Evolutionary conservation across 2,329 filamentous ascomycete genomes (phyloP).

Genomic region (Rhinocladiella similis): DNA sequence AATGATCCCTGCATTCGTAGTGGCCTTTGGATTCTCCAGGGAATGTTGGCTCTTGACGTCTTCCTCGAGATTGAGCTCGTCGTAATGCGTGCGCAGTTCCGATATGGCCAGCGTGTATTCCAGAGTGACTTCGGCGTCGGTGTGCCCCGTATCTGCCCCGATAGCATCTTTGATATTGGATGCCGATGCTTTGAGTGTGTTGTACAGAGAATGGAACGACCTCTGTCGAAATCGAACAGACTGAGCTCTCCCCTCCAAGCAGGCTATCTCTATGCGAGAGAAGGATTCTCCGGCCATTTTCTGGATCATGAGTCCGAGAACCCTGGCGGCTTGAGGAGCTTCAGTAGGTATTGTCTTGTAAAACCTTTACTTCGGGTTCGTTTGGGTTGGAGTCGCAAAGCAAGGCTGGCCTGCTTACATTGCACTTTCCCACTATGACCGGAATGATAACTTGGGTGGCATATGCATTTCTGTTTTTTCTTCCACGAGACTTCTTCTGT

Average conservation of each 20-base stretch:
- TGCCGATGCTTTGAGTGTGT: slow-evolving; percentile 32
- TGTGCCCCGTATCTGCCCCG: slow-evolving; percentile 32
- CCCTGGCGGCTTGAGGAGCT: no score
- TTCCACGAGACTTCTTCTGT: no score
- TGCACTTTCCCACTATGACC: no score
- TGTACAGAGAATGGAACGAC: slow-evolving; percentile 41
- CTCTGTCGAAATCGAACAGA: slow-evolving; percentile 41
- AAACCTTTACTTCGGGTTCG: no score
- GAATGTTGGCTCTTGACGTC: slow-evolving; percentile 21
- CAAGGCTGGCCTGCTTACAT: no score
- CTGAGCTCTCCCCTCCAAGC: slow-evolving; percentile 41
- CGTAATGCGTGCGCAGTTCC: slow-evolving; percentile 34
- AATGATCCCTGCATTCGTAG: slow-evolving; percentile 24
- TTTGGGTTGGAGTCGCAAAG: no score
- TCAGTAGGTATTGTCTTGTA: no score
- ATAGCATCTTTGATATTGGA: slow-evolving; percentile 36
- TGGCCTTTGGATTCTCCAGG: slow-evolving; percentile 3
- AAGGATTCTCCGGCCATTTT: slow-evolving; percentile 32
- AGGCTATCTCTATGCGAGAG: slow-evolving; percentile 36
- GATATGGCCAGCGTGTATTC: slow-evolving; percentile 34
- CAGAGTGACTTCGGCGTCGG: slow-evolving; percentile 36
- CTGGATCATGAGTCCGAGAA: not conserved
- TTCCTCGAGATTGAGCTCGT: slow-evolving; percentile 31
- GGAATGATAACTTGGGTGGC: no score
- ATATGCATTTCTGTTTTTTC: no score